A percentile compares a stretch with the other conserved stretches of the same genome.
Conservation (phyloP, 805 yeast genomes). For the Maudiozyma bulderi region DNA sequence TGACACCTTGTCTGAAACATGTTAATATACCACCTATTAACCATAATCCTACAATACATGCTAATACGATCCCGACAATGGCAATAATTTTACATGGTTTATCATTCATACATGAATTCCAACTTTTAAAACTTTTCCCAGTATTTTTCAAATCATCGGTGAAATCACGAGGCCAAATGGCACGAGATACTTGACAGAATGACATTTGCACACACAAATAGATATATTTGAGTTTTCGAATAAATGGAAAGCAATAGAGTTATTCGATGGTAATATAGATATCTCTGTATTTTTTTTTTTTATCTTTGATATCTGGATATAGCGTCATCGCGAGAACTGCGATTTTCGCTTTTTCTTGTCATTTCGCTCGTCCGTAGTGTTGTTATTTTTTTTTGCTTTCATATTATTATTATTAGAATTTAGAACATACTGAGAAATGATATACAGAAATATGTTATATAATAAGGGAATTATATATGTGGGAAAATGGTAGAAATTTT, state of each 20-base stretch:
- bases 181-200: background rate
- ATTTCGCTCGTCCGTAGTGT: too few species aligned
- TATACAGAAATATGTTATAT: background rate
- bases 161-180: slow-evolving; percentile 9
- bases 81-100: slow-evolving; percentile 67
- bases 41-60: slow-evolving; percentile 46
- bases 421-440: too few species aligned
- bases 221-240: too few species aligned
- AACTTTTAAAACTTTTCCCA: slow-evolving; percentile 43
- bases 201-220: background rate
- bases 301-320: too few species aligned
- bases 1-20: slow-evolving; percentile 50
- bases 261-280: too few species aligned
- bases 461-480: background rate
- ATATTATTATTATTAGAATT: too few species aligned
- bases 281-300: too few species aligned
- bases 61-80: slow-evolving; percentile 60
- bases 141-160: slow-evolving; percentile 25
- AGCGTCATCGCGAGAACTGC: too few species aligned
- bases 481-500: background rate
- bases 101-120: slow-evolving; percentile 79
- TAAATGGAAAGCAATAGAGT: too few species aligned
- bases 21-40: slow-evolving; percentile 44
- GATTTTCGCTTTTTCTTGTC: too few species aligned
- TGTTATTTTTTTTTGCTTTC: too few species aligned